phyloP scores from a whole-genome alignment of 2,329 filamentous ascomycete genomes.

The Colletotrichum sp. region DNA sequence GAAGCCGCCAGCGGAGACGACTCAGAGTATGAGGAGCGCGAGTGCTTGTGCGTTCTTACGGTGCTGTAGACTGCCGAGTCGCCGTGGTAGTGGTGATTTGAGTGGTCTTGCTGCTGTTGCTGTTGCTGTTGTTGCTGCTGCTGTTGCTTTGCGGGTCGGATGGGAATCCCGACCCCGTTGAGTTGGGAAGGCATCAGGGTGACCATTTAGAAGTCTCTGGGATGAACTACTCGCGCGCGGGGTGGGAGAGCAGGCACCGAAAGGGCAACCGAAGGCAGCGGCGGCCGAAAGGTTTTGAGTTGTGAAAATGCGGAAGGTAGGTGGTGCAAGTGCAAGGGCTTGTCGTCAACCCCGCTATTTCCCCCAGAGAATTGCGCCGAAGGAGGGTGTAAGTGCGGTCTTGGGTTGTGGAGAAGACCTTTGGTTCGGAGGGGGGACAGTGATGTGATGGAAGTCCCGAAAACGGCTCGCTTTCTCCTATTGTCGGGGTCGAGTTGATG shows the following conservation, averaged over 20 bases:
- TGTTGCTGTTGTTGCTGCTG: conserved; percentile 21
- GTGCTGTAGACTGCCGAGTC: conserved; percentile 17
- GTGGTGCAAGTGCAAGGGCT: conserved; percentile 10
- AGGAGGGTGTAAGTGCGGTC: conserved; percentile 21
- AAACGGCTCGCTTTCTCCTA: background rate
- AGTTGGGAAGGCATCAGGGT: conserved; percentile 36
- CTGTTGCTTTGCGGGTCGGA: conserved; percentile 36
- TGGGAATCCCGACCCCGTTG: conserved; percentile 35
- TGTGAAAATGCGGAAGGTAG: background rate
- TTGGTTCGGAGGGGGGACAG: background rate
- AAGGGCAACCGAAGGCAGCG: background rate
- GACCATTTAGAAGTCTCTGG: conserved; percentile 19
- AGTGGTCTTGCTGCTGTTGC: conserved; percentile 5
- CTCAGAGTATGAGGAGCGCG: conserved; percentile 66
- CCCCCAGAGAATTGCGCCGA: conserved; percentile 16
- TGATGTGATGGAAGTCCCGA: conserved; percentile 7
- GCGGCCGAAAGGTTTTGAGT: conserved; percentile 1
- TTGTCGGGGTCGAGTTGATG: background rate
- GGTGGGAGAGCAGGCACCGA: conserved; percentile 8
- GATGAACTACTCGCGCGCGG: conserved; percentile 6
- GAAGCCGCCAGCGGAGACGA: conserved; percentile 58
- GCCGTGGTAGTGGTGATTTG: conserved; percentile 20
- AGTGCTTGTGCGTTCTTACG: conserved; percentile 61
- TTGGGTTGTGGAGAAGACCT: conserved; percentile 14
- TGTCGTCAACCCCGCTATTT: conserved; percentile 23